These are phyloP conservation scores for Rostrohypoxylon terebratum DNA, from an alignment of 495 filamentous ascomycete species.

Conservation along the genomic window DNA sequence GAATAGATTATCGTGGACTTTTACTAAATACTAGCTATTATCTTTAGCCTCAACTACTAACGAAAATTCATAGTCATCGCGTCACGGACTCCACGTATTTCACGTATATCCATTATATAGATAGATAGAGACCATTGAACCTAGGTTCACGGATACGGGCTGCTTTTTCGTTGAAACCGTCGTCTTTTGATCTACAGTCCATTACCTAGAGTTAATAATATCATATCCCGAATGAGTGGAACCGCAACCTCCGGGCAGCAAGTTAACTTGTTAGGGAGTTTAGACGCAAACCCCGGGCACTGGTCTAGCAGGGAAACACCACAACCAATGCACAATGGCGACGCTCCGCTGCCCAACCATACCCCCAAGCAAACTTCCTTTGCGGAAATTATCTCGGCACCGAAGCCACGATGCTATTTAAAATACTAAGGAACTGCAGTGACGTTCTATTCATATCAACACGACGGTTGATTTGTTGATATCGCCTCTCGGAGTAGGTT, in stretches of 20 bases:
- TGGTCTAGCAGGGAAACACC: not conserved
- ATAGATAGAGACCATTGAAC: not conserved
- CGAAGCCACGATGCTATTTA: conserved; percentile 23
- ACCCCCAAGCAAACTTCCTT: conserved; percentile 35
- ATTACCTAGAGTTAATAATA: conserved; percentile 3
- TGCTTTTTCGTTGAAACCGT: not conserved
- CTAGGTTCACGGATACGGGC: not conserved
- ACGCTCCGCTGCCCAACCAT: conserved; percentile 37
- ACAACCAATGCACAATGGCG: conserved; percentile 22
- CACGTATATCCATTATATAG: too few relatives aligned
- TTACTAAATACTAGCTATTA: not conserved
- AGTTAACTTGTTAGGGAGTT: too few relatives aligned
- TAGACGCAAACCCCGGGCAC: conserved; percentile 1
- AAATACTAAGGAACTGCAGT: not conserved
- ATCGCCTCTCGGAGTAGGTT: not conserved
- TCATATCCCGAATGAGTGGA: conserved; percentile 13
- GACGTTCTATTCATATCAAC: conserved; percentile 31
- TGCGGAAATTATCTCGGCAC: conserved; percentile 31
- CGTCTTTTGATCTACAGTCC: not conserved
- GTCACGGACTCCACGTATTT: conserved; percentile 1
- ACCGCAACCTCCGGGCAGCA: conserved; percentile 3
- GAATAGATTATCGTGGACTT: not conserved
- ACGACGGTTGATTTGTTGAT: conserved; percentile 15
- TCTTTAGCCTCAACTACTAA: not conserved
- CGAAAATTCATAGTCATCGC: not conserved